Conservation (phyloP, 192 early-diverging fungal species). For the Coemansia sp. region DNA sequence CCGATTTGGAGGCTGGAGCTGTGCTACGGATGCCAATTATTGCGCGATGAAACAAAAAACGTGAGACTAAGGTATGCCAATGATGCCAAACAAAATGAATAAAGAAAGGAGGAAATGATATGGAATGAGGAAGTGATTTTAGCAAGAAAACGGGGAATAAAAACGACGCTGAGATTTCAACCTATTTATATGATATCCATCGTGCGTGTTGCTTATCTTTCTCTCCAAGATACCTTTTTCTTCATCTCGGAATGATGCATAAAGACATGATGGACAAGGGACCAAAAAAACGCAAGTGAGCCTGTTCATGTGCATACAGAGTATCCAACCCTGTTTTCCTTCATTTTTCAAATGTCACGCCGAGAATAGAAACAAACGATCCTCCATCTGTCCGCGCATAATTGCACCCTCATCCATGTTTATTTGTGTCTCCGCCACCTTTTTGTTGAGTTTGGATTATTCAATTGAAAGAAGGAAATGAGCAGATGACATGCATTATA, state of each 20-base stretch:
- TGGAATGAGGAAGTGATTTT: neutral
- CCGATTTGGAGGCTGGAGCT: no score
- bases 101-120: neutral
- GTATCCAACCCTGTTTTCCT: neutral
- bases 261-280: neutral
- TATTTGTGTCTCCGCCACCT: neutral
- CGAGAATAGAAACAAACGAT: neutral
- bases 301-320: constrained; percentile 1
- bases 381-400: neutral
- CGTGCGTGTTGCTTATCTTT: neutral
- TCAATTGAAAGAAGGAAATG: neutral
- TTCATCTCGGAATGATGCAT: neutral
- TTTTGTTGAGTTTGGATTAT: neutral
- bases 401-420: neutral
- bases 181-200: neutral
- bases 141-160: neutral
- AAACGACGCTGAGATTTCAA: neutral
- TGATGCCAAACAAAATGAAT: neutral
- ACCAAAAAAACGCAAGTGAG: neutral
- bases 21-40: neutral
- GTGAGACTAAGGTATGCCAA: neutral
- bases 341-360: neutral
- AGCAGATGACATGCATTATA: neutral
- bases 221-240: neutral
- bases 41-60: neutral